Evolutionary conservation across 768 basidiomycete genomes (phyloP).

Genomic region (Tulasnella sp.): DNA sequence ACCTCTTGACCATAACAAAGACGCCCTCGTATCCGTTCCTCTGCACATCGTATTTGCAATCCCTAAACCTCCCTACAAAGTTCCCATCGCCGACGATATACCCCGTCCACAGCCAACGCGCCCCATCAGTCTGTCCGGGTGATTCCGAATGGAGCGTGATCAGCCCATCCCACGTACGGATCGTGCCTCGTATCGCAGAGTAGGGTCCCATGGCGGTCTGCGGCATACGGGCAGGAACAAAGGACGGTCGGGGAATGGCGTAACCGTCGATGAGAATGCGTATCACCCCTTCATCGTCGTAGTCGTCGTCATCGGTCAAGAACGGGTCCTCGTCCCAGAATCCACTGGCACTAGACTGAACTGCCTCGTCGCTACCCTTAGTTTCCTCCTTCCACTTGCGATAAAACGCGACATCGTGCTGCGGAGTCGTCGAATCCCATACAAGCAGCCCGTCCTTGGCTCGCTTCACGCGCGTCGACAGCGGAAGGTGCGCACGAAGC

Average conservation of each 20-base stretch:
- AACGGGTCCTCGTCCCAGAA: background rate
- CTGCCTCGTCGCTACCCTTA: background rate
- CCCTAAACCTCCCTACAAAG: constrained; percentile 77
- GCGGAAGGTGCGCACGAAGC: background rate
- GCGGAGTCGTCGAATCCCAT: background rate
- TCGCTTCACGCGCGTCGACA: background rate
- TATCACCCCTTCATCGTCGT: background rate
- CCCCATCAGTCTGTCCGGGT: background rate
- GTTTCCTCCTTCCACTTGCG: constrained; percentile 1
- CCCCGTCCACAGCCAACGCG: constrained; percentile 74
- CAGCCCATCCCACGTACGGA: constrained; percentile 69
- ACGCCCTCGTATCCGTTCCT: constrained; percentile 71
- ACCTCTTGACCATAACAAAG: constrained; percentile 32
- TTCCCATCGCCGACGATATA: constrained; percentile 60
- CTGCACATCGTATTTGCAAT: constrained; percentile 53
- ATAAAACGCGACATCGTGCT: background rate
- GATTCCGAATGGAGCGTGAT: constrained; percentile 41
- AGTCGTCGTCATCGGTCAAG: background rate
- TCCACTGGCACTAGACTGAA: background rate
- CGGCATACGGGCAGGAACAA: background rate
- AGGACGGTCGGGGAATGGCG: background rate
- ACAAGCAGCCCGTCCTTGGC: background rate
- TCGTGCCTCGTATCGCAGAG: constrained; percentile 36
- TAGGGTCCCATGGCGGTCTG: background rate
- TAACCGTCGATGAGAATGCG: background rate